Evolutionary conservation across 1,139 yeast genomes (phyloP), one percentile per base, ranked within the genome.

Genomic region (Pichia sp.): DNA sequence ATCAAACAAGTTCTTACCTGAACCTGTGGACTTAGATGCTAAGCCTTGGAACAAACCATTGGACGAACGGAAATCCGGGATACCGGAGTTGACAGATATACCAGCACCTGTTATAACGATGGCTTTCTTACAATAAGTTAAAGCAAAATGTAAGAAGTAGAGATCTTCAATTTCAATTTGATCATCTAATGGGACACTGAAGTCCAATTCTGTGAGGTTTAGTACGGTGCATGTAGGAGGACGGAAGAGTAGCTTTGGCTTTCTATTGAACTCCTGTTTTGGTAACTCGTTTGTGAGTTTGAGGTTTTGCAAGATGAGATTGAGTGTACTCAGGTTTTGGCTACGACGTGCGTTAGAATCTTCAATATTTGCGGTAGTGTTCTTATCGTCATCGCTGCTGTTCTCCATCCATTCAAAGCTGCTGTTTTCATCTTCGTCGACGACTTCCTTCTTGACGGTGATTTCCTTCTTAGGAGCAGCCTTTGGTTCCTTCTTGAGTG

Each of bases 41-140:
- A 85, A 76, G 45, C 83, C 73, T 52, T 83, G 79, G 63, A 88
- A 88, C 38, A 88, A 69, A 3, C 96, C 96, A 54, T 82, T 79
- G 14, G 83, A 72, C 0, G 96, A 86, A 53, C 96, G 70, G 62
- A 89, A 89, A 63, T 89, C 96, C 2, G 96, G 96, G 37, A 89
- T 88, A 3, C 96, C 96, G 0, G 95, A 89, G 38, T 86, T 86
- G 49, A 91, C 93, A 24, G 96, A 86, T 30, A 87, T 81, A 4
- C 96, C 96, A 11, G 96, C 96, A 4, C 96, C 96, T 0, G 93
- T 80, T 32, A 89, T 73, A 19, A 81, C 73, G 1, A 84, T 72
- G 68, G 69, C 74, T 45, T 65, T 67, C 46, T 65, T 68, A n/a
- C 76, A 66, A 57, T 81, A 72, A 55, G 68, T 72, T 12, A 85